Evolutionary conservation across 345 rosid species (phyloP).

Genomic region (Populus davidiana): DNA sequence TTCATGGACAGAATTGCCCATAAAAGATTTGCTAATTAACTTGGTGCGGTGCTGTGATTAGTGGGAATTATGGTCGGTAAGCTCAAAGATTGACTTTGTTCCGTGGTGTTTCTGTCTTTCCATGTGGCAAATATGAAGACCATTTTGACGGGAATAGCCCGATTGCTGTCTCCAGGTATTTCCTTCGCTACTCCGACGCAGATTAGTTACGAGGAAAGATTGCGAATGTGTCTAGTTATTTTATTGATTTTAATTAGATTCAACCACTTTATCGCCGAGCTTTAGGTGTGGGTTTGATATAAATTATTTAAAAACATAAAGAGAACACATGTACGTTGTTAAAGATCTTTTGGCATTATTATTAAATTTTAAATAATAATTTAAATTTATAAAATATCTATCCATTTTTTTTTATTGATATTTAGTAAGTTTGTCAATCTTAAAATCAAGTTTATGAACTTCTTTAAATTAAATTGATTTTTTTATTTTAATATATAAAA

Average conservation of each 20-base stretch:
- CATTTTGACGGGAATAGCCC: not conserved
- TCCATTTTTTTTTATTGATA: too few species aligned
- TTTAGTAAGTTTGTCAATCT: too few species aligned
- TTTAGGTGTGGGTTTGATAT: too few species aligned
- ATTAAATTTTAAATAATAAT: too few species aligned
- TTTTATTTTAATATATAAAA: too few species aligned
- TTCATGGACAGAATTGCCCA: constrained; percentile 30
- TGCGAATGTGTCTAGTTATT: not conserved
- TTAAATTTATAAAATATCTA: too few species aligned
- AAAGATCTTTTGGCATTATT: too few species aligned
- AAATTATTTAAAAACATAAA: too few species aligned
- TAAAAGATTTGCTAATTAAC: constrained; percentile 14
- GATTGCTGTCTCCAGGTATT: not conserved
- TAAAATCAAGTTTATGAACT: too few species aligned
- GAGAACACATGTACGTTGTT: too few species aligned
- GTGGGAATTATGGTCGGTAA: constrained; percentile 35
- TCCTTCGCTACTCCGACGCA: not conserved
- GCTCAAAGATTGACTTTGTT: constrained; percentile 10
- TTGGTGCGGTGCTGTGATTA: not conserved
- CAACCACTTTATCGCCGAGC: not conserved
- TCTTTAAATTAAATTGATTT: too few species aligned
- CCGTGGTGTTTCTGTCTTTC: not conserved
- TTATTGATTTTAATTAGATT: not conserved
- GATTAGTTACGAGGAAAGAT: not conserved
- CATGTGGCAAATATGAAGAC: constrained; percentile 2